Evolutionary conservation across 176 grass and related monocot species (phyloP), one percentile per base, ranked within the genome.

Genomic region (Ensete ventricosum): DNA sequence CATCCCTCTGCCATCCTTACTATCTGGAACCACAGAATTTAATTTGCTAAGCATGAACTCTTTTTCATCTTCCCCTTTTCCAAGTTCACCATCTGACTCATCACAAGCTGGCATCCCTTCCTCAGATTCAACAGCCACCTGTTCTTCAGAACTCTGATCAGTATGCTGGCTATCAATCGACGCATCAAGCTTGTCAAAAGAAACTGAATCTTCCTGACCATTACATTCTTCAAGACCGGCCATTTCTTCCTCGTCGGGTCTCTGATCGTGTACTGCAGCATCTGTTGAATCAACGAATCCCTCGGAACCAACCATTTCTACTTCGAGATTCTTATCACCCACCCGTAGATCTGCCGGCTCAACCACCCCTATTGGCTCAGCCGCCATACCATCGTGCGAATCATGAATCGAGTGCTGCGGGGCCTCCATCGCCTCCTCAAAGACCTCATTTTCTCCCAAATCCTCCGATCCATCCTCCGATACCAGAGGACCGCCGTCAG

Each of bases 361-460:
- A 17, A 52, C 59, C 64, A 17, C 52, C 59, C 65, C 59, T 52
- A 54, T 49, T 11, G 1, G n/a, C 3, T n/a, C 60, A 9, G 13
- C n/a, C 6, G 1, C 58, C 8, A 52, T 27, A 13, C 9, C 19
- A 64, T 43, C 73, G 9, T 11, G 54, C 1, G 74, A 20, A 50
- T 52, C 69, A 72, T 2, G n/a, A 14, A n/a, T 13, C 49, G 51
- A 14, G 9, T 53, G 69, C 9, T 52, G 69, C 49, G 23, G 19
- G 13, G 29, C 48, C 60, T 77, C 75, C 21, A 77, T 14, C 4
- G 75, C 75, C 75, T 77, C 62, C 59, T 77, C 75, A 53, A 77
- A 77, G 22, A 66, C 22, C 43, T 77, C 75, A 34, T 66, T 77
- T 4, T 77, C 58, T 66, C 22, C 75, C 50, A 48, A 65, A 77